Conservation (phyloP, 2,329 filamentous ascomycete genomes). For the Talaromyces sp. region DNA sequence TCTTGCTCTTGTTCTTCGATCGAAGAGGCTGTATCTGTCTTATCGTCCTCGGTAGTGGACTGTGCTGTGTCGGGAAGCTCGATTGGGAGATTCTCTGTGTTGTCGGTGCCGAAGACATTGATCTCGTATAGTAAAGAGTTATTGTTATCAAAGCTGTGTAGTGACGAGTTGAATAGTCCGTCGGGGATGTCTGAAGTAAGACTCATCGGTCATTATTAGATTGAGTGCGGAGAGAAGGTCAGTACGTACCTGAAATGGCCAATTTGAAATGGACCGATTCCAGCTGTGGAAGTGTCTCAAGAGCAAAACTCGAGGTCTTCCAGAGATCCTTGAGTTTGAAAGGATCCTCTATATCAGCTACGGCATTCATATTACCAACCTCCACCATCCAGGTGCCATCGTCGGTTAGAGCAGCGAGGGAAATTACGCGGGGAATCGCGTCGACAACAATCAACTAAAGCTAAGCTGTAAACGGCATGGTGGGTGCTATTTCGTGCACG, state of each 20-base stretch:
- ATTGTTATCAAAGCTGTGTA: constrained; percentile 24
- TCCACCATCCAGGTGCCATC: background rate
- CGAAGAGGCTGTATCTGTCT: constrained; percentile 23
- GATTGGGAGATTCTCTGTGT: constrained; percentile 18
- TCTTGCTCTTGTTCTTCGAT: constrained; percentile 11
- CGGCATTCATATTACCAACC: constrained; percentile 20
- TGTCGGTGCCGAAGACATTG: constrained; percentile 31
- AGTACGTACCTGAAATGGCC: constrained; percentile 13
- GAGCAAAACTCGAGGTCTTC: constrained; percentile 38
- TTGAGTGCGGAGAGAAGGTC: background rate
- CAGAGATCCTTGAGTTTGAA: constrained; percentile 37
- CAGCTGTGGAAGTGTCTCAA: constrained; percentile 36
- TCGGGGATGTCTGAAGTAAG: constrained; percentile 24
- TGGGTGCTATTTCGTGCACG: constrained; percentile 20
- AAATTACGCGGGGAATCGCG: constrained; percentile 2
- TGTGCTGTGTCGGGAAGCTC: constrained; percentile 20
- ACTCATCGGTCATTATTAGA: background rate
- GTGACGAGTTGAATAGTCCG: constrained; percentile 25
- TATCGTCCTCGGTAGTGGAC: constrained; percentile 21
- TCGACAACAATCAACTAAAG: background rate
- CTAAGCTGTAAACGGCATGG: constrained; percentile 22
- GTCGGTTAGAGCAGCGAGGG: background rate
- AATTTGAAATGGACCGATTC: constrained; percentile 35
- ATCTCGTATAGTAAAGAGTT: constrained; percentile 31
- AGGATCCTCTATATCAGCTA: constrained; percentile 25